Evolutionary conservation across 2,329 filamentous ascomycete species (phyloP), one percentile per base, ranked within the genome.

Genomic region (Didymella sp.): DNA sequence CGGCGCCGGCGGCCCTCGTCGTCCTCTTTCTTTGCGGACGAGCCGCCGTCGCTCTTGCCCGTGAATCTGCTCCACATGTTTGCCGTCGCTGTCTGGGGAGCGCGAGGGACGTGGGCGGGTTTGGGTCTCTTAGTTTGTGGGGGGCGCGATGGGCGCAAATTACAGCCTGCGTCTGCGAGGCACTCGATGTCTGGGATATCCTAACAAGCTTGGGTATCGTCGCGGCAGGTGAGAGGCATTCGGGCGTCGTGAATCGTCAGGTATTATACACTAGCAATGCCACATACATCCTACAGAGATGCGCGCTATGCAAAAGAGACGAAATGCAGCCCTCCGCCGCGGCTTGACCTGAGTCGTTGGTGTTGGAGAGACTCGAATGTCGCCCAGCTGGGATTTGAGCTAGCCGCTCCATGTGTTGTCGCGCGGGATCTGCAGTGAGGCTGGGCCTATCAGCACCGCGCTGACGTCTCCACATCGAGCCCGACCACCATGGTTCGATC

Each of bases 31-130:
- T 59, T 63, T 9, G 60, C 61, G 19, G 71, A 67, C 47, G 75
- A 72, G 60, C 53, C 56, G 56, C 64, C 62, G 58, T 75, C 73
- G 68, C 69, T 73, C 60, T 74, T 76, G 59, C 74, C 73, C 6
- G 72, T 75, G 51, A 75, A 57, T 44, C 67, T 72, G 61, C 61
- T 76, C 75, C 75, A 77, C 75, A 77, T 77, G 65, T 17, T 69
- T 63, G 42, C n/a, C n/a, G n/a, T n/a, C 43, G 25, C 45, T 51
- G 46, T 37, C 33, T 19, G 33, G 33, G 17, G 17, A 37, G 33
- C 33, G 5, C 15, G 33, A 19, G 33, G 33, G 25, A 51, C 24
- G 58, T 35, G 58, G 40, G 58, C 25, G 48, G 56, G 61, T 46
- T 46, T 45, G 63, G 49, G 31, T 50, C 52, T 48, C 60, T 30